A percentile compares a stretch with the other conserved stretches of the same genome.
Evolutionary conservation across 1,284 basidiomycete species (phyloP).

Genomic region (Fomitopsis schrenkii): DNA sequence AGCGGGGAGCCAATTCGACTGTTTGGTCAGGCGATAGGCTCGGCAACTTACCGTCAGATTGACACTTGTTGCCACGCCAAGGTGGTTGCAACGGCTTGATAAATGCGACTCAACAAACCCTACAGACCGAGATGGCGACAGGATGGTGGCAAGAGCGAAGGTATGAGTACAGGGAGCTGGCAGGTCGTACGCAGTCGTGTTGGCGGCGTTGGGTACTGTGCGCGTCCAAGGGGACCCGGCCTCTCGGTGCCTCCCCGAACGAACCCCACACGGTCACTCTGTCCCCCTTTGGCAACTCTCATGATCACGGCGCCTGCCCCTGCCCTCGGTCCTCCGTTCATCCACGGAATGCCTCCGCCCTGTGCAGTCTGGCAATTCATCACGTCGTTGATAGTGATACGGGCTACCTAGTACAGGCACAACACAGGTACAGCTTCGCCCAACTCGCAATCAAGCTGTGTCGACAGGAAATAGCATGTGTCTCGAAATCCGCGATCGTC

Average conservation of each 20-base stretch:
- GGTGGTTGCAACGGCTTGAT: neutral
- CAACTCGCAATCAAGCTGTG: neutral
- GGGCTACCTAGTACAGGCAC: neutral
- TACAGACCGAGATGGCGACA: neutral
- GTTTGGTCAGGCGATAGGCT: slow-evolving; percentile 8
- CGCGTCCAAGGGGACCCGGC: neutral
- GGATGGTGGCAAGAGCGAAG: neutral
- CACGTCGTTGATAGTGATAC: neutral
- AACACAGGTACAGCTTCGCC: neutral
- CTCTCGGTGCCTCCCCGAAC: neutral
- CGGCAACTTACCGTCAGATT: slow-evolving; percentile 7
- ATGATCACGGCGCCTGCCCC: neutral
- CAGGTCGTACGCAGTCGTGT: neutral
- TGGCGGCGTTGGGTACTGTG: neutral
- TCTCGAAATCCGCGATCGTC: neutral
- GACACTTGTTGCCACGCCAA: slow-evolving; percentile 5
- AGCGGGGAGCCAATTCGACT: slow-evolving; percentile 1
- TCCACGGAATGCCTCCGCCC: neutral
- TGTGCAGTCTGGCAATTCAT: neutral
- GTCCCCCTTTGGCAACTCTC: neutral
- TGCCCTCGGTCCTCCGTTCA: neutral
- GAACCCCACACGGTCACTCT: neutral
- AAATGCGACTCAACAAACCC: neutral
- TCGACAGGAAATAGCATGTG: neutral
- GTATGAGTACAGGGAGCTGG: neutral